phyloP scores from a whole-genome alignment of 2,329 filamentous ascomycete genomes.

The Lachnellula hyalina region DNA sequence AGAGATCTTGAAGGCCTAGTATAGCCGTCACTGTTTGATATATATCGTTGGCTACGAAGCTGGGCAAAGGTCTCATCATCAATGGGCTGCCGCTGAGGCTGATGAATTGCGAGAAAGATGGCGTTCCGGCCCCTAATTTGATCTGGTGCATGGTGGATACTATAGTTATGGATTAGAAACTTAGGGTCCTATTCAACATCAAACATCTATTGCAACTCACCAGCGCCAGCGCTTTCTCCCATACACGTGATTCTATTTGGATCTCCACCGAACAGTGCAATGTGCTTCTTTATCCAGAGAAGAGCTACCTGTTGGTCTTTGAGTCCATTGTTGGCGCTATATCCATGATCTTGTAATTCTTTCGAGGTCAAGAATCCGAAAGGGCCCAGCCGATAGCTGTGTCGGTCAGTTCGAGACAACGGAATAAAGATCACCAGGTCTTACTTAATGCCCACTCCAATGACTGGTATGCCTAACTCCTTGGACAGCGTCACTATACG shows the following conservation, averaged over 20 bases:
- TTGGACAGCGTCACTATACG: conserved; percentile 41
- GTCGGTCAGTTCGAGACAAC: background rate
- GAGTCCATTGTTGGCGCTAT: conserved; percentile 39
- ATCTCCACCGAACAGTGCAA: conserved; percentile 31
- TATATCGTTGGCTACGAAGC: conserved; percentile 35
- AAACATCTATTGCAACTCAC: conserved; percentile 18
- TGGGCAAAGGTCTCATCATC: conserved; percentile 36
- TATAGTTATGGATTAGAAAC: background rate
- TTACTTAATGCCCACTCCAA: conserved; percentile 42
- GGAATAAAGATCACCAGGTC: background rate
- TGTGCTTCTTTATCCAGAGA: conserved; percentile 27
- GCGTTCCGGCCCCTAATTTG: conserved; percentile 12
- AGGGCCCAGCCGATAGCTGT: conserved; percentile 41
- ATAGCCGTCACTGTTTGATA: conserved; percentile 38
- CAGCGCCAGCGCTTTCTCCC: conserved; percentile 45
- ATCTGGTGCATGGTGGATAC: background rate
- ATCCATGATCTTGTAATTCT: conserved; percentile 40
- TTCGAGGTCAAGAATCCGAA: conserved; percentile 43
- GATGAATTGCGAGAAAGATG: conserved; percentile 33
- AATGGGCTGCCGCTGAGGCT: conserved; percentile 39
- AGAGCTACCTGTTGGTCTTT: conserved; percentile 32
- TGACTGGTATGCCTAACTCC: conserved; percentile 40
- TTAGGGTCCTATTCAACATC: background rate
- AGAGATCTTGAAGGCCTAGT: conserved; percentile 35
- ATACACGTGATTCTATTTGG: conserved; percentile 29